Base-by-base conservation (phyloP, 2,329 filamentous ascomycete genomes). In the Diplodia seriata region DNA sequence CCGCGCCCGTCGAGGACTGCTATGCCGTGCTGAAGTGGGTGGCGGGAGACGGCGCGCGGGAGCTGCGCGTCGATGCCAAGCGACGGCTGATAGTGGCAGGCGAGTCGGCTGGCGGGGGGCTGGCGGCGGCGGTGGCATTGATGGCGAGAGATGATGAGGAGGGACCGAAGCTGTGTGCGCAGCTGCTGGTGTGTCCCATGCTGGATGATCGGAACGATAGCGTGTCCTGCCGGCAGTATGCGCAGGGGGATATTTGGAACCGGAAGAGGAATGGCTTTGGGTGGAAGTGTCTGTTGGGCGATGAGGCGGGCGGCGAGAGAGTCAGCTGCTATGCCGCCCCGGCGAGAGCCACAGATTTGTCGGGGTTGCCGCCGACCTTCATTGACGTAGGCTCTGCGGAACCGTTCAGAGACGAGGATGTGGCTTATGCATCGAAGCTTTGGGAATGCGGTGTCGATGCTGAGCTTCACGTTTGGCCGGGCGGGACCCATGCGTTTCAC, bases 141-240 rank as follows among this genome's bases (percentile, higher is more conserved):
- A 74, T 80, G 69, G 80, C 80, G 8, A 72, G 80, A 23, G 78
- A 81, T 61, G 70, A 50, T 38, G 36, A 4, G 36, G 36, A 38
- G 9, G 71, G 68, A 53, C 80, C 72, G 66, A 74, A 70, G 49
- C 70, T 78, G 66, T 78, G 73, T 50, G 80, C 78, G 73, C 78
- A 83, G 73, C 76, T 84, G 54, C 76, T 85, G 12, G 74, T 81
- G 55, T 81, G 81, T 59, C 82, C 81, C 3, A 85, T 85, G 82
- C 73, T 85, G 14, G 82, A 85, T 70, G 80, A 84, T 69, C 73
- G 77, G 56, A 78, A 75, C 51, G 74, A 76, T n/a, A 73, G 69
- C n/a, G 69, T 69, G 8, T 76, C 77, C 4, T 73, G 74, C n/a
- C 69, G 70, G 15, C 76, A 79, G 15, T 76, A 79, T 57, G 75